Base-by-base conservation (phyloP, 495 filamentous ascomycete genomes). In the Penicillium steckii region DNA sequence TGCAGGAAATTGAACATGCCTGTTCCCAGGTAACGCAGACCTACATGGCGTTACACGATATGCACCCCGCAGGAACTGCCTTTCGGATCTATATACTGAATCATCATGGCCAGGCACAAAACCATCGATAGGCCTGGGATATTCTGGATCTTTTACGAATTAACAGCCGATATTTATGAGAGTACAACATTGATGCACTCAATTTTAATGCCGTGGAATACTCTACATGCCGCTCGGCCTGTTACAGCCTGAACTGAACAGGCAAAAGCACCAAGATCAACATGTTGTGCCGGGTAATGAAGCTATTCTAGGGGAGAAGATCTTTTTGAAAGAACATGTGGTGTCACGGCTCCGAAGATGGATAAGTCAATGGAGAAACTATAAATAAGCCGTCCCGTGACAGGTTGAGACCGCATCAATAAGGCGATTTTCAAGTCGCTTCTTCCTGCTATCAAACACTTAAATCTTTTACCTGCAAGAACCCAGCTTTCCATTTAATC, bases 341-440 rank as follows among this genome's bases (percentile, higher is more conserved):
- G n/a, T n/a, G n/a, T n/a, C n/a, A 17, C 18, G n/a, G 18, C 33
- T 37, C 12, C 12, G 5, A 33, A 12, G 4, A 33, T 6, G 4
- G 26, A 27, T 27, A 6, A 33, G n/a, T 33, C 30, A 33, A 10
- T 13, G 12, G 30, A 37, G n/a, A 15, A 37, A 1, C 10, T 37
- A 37, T 37, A 37, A 37, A 17, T 37, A 37, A 0, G 33, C 15
- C 8, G 33, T 5, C 6, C 1, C 1, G n/a, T 6, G 18, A 15
- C 13, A 37, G 2, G 1, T 7, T n/a, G n/a, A 37, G 8, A 40
- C 30, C 29, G 12, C 26, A 43, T 29, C 23, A 42, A 43, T 17
- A 51, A 24, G 24, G 48, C 17, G 38, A 44, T 48, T 5, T 29
- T 32, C 18, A n/a, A 19, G 33, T 51, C 48, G 15, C 38, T 23